These are phyloP conservation scores for Catenaria anguillulae DNA, from an alignment of 371 early-diverging fungal genomes.

Conservation along the genomic window DNA sequence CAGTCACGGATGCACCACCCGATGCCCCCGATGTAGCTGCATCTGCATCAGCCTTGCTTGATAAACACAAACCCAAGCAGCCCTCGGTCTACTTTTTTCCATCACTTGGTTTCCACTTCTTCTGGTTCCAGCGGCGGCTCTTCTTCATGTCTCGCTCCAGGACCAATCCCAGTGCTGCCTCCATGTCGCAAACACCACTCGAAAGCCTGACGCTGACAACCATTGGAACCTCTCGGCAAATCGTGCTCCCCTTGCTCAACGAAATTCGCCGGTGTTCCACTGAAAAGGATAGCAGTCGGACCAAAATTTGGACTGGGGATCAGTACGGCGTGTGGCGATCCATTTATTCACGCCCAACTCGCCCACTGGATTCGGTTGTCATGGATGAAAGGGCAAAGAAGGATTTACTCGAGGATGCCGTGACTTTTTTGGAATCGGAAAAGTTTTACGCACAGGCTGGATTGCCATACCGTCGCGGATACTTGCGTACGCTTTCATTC, in stretches of 20 bases:
- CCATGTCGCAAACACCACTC: not conserved
- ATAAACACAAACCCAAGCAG: too few species aligned
- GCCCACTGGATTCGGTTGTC: slow-evolving; percentile 47
- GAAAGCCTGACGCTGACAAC: slow-evolving; percentile 45
- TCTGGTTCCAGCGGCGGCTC: slow-evolving; percentile 35
- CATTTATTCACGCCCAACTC: slow-evolving; percentile 32
- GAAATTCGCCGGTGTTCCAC: slow-evolving; percentile 39
- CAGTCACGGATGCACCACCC: slow-evolving; percentile 21
- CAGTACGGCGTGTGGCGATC: slow-evolving; percentile 48
- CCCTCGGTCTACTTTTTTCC: slow-evolving; percentile 37
- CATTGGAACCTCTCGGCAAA: slow-evolving; percentile 32
- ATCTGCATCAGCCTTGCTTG: too few species aligned
- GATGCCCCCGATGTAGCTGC: too few species aligned
- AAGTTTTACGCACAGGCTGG: slow-evolving; percentile 25
- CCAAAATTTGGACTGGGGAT: slow-evolving; percentile 49
- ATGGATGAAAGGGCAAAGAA: slow-evolving; percentile 37
- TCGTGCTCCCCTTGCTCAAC: slow-evolving; percentile 35
- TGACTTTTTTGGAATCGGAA: slow-evolving; percentile 17
- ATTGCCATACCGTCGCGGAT: slow-evolving; percentile 26
- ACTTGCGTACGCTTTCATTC: too few species aligned
- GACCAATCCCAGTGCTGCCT: slow-evolving; percentile 15
- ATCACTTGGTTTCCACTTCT: slow-evolving; percentile 42
- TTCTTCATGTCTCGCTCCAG: slow-evolving; percentile 38
- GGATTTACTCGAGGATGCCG: slow-evolving; percentile 17
- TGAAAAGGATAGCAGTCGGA: slow-evolving; percentile 39